phyloP scores from a whole-genome alignment of 441 rosid genomes.

The Erysimum pusillum region DNA sequence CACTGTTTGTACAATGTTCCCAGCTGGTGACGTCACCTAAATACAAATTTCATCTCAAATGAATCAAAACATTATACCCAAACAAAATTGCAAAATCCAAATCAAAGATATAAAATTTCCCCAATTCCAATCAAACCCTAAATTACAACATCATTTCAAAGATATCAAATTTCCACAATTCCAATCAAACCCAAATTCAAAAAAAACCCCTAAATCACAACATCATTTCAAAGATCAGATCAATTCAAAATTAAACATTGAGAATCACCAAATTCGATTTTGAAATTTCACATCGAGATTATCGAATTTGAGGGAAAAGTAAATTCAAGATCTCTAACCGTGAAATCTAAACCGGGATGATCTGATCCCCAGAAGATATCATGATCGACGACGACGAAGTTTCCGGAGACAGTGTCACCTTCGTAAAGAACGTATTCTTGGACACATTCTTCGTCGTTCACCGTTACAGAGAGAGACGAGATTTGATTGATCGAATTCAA shows the following conservation, averaged over 20 bases:
- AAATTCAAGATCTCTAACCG: constrained; percentile 50
- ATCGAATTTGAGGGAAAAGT: not conserved
- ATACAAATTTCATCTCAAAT: no score
- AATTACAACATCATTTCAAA: not conserved
- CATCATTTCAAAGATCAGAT: constrained; percentile 27
- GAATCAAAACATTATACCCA: not conserved
- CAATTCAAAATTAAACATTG: constrained; percentile 19
- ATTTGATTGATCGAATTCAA: constrained; percentile 55
- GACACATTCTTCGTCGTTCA: constrained; percentile 87
- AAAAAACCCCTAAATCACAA: not conserved
- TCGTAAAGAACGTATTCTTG: constrained; percentile 95
- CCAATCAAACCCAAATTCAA: not conserved
- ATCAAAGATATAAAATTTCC: not conserved
- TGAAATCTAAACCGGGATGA: constrained; percentile 95
- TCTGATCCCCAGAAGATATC: constrained; percentile 97
- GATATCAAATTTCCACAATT: not conserved
- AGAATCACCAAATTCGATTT: constrained; percentile 9
- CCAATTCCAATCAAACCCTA: not conserved
- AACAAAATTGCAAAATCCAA: not conserved
- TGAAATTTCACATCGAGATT: constrained; percentile 8
- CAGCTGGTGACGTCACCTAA: constrained; percentile 84
- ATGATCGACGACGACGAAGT: constrained; percentile 96
- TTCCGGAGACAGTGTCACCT: constrained; percentile 89
- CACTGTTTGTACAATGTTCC: constrained; percentile 62
- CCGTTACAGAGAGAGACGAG: constrained; percentile 86